A percentile compares a stretch with the other conserved stretches of the same genome.
phyloP scores from a whole-genome alignment of 139 green algal species.

The Prasinococcaceae sp. region DNA sequence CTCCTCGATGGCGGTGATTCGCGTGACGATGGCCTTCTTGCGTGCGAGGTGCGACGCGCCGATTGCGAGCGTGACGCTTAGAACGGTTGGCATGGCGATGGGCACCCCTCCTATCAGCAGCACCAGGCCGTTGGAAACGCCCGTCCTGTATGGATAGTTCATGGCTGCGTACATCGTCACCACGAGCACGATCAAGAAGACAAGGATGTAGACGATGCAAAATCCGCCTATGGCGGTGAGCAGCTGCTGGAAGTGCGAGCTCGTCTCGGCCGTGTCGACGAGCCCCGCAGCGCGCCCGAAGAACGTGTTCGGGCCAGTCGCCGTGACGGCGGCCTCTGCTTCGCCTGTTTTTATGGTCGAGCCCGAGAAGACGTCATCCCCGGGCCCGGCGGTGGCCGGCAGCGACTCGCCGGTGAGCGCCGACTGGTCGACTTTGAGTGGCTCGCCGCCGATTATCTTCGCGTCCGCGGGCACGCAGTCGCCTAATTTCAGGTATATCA shows the following conservation, averaged over 20 bases:
- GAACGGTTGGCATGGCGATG: slow-evolving; percentile 84
- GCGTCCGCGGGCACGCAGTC: slow-evolving; percentile 73
- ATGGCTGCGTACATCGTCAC: slow-evolving; percentile 6
- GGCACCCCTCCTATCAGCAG: slow-evolving; percentile 81
- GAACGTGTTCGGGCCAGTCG: slow-evolving; percentile 72
- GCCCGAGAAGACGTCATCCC: slow-evolving; percentile 57
- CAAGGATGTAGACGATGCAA: slow-evolving; percentile 62
- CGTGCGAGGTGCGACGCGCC: slow-evolving; percentile 63
- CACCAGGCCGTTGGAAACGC: slow-evolving; percentile 61
- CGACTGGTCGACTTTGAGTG: slow-evolving; percentile 27
- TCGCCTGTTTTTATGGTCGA: slow-evolving; percentile 80
- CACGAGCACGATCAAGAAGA: slow-evolving; percentile 16
- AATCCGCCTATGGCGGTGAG: slow-evolving; percentile 67
- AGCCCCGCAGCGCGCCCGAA: slow-evolving; percentile 70
- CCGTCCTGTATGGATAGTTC: slow-evolving; percentile 5
- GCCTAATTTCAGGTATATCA: slow-evolving; percentile 61
- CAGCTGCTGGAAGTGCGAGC: slow-evolving; percentile 68
- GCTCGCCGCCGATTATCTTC: slow-evolving; percentile 51
- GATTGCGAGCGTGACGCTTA: slow-evolving; percentile 73
- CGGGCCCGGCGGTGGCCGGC: too few species aligned
- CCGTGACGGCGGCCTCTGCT: slow-evolving; percentile 57
- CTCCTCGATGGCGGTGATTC: slow-evolving; percentile 75
- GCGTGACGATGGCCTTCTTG: slow-evolving; percentile 75
- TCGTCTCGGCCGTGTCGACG: slow-evolving; percentile 51
- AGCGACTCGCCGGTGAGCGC: slow-evolving; percentile 75